A percentile compares a stretch with the other conserved stretches of the same genome.
Evolutionary conservation across 163 green algal genomes (phyloP).

Genomic region (Dunaliella salina): DNA sequence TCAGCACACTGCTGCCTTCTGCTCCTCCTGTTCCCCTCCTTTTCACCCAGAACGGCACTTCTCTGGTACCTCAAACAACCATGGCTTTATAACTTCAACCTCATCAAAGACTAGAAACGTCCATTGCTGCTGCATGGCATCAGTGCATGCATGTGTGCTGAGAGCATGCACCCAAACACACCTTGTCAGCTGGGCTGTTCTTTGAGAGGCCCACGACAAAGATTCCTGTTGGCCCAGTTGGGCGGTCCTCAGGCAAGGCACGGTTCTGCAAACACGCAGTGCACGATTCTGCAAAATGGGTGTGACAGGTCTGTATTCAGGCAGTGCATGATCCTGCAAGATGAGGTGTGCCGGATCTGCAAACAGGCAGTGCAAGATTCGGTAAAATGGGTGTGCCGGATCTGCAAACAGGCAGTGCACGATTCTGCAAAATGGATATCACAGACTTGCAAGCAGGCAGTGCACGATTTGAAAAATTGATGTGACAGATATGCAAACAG

Average conservation of each 20-base stretch:
- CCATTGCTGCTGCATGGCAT: too few relatives aligned
- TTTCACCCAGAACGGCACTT: too few relatives aligned
- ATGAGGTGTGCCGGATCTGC: not conserved
- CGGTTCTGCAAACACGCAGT: conserved; percentile 32
- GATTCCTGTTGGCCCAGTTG: conserved; percentile 41
- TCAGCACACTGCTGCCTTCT: too few relatives aligned
- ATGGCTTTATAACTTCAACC: too few relatives aligned
- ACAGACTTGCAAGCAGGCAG: conserved; percentile 21
- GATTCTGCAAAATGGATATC: not conserved
- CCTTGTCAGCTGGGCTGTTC: conserved; percentile 61
- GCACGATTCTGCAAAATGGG: not conserved
- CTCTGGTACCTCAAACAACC: too few relatives aligned
- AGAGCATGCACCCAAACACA: conserved; percentile 7
- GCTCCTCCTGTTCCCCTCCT: too few relatives aligned
- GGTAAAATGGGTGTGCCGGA: not conserved
- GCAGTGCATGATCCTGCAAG: conserved; percentile 38
- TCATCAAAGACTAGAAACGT: too few relatives aligned
- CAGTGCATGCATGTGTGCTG: too few relatives aligned
- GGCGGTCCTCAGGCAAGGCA: conserved; percentile 21
- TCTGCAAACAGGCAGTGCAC: conserved; percentile 20
- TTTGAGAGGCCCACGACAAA: conserved; percentile 86
- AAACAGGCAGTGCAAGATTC: not conserved
- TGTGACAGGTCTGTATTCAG: not conserved
- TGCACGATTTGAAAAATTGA: conserved; percentile 25
- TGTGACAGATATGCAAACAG: not conserved